These are phyloP conservation scores for Ceratobasidium theobromae DNA, from an alignment of 1,284 basidiomycete genomes.

Conservation along the genomic window DNA sequence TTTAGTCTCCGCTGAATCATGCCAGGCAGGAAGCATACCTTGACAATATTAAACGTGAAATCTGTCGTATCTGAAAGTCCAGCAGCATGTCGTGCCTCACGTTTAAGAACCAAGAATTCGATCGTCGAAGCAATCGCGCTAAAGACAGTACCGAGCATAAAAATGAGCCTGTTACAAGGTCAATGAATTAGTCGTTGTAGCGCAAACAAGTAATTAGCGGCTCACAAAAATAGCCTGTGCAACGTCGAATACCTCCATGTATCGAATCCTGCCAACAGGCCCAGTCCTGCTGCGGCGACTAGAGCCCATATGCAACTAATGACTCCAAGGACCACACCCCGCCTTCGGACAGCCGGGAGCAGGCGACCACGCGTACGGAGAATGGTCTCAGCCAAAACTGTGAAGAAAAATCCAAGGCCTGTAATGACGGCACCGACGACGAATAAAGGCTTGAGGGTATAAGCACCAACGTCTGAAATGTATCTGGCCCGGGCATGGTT, in stretches of 20 bases:
- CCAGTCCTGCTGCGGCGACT: slow-evolving; percentile 55
- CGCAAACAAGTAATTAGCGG: too few species aligned
- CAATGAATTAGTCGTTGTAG: background rate
- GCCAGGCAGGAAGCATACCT: background rate
- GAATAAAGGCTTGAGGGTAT: slow-evolving; percentile 70
- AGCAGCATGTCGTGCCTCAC: slow-evolving; percentile 16
- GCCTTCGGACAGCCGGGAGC: slow-evolving; percentile 55
- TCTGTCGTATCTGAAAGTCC: slow-evolving; percentile 32
- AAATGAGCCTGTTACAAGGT: slow-evolving; percentile 48
- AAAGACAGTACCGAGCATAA: slow-evolving; percentile 62
- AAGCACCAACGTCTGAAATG: slow-evolving; percentile 73
- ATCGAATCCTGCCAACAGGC: slow-evolving; percentile 67
- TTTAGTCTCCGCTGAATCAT: background rate
- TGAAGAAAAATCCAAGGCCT: slow-evolving; percentile 59
- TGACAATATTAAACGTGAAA: slow-evolving; percentile 14
- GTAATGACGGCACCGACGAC: slow-evolving; percentile 62
- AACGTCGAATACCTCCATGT: slow-evolving; percentile 53
- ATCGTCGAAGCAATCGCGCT: slow-evolving; percentile 69
- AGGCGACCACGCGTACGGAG: slow-evolving; percentile 64
- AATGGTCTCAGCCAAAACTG: slow-evolving; percentile 59
- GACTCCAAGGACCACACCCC: slow-evolving; percentile 56
- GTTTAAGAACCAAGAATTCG: slow-evolving; percentile 50
- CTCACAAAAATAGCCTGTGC: slow-evolving; percentile 57
- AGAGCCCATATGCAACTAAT: slow-evolving; percentile 62
- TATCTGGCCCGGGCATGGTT: slow-evolving; percentile 38